Evolutionary conservation across 441 rosid genomes (phyloP).

Genomic region (Bocquillonia castaneifolia): DNA sequence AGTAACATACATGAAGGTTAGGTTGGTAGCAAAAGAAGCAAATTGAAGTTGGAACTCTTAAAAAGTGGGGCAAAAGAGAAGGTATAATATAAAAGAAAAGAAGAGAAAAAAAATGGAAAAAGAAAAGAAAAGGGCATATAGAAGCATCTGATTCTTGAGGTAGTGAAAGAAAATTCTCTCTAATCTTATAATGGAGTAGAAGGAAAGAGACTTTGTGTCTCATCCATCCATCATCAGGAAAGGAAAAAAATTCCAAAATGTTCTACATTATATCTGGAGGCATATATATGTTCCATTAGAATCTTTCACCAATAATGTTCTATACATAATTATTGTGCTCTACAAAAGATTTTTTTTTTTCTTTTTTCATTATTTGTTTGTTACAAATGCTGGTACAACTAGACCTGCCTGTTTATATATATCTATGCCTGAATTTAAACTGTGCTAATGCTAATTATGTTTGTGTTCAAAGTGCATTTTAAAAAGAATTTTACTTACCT

Average conservation of each 20-base stretch:
- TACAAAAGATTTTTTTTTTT: too few relatives aligned
- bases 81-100: not conserved
- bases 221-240: constrained; percentile 21
- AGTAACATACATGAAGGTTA: not conserved
- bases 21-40: not conserved
- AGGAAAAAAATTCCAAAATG: not conserved
- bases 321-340: constrained; percentile 2
- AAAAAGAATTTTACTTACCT: too few relatives aligned
- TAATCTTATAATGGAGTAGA: not conserved
- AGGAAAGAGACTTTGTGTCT: constrained; percentile 32
- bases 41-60: too few relatives aligned
- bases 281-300: constrained; percentile 41
- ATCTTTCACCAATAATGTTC: constrained; percentile 17
- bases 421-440: too few relatives aligned
- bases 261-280: constrained; percentile 23
- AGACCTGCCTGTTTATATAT: too few relatives aligned
- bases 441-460: too few relatives aligned
- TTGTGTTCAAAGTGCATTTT: too few relatives aligned
- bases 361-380: too few relatives aligned
- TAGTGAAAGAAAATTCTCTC: constrained; percentile 23
- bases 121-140: not conserved
- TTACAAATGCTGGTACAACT: too few relatives aligned
- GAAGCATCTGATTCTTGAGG: constrained; percentile 49
- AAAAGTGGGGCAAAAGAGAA: too few relatives aligned
- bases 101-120: not conserved